Evolutionary conservation across 129 eudicot species (phyloP).

Genomic region (Helianthus tuberosus): DNA sequence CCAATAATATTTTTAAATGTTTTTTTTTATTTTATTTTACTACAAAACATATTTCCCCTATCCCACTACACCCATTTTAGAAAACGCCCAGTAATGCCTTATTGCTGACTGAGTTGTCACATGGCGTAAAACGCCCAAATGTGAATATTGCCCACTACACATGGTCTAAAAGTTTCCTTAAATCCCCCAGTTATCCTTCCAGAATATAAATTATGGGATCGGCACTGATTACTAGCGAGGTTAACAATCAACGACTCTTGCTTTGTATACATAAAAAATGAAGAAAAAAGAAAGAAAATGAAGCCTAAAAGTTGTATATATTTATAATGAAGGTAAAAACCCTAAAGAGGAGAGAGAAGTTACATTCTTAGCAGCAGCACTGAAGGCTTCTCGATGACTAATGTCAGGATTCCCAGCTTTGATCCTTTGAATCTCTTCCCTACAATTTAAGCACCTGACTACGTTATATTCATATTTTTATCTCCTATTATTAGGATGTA

Average conservation of each 20-base stretch:
- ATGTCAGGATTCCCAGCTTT: conserved; percentile 83
- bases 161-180: too few species aligned
- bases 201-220: too few species aligned
- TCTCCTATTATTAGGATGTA: background rate
- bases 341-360: conserved; percentile 9
- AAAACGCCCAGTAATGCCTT: too few species aligned
- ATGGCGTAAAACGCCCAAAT: too few species aligned
- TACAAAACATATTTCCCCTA: too few species aligned
- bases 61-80: too few species aligned
- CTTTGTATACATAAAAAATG: background rate
- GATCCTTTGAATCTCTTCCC: conserved; percentile 85
- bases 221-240: background rate
- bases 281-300: background rate
- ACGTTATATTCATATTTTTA: background rate
- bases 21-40: too few species aligned
- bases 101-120: too few species aligned
- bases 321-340: background rate
- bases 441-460: conserved; percentile 10
- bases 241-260: background rate
- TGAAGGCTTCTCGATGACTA: conserved; percentile 80
- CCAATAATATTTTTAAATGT: too few species aligned
- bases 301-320: background rate
- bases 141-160: too few species aligned
- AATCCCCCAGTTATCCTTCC: too few species aligned
- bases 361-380: conserved; percentile 87